Percentiles rank a stretch among this genome's conserved stretches.
Evolutionary conservation across 441 rosid genomes (phyloP).

Genomic region (Pelargonium cotyledonis): DNA sequence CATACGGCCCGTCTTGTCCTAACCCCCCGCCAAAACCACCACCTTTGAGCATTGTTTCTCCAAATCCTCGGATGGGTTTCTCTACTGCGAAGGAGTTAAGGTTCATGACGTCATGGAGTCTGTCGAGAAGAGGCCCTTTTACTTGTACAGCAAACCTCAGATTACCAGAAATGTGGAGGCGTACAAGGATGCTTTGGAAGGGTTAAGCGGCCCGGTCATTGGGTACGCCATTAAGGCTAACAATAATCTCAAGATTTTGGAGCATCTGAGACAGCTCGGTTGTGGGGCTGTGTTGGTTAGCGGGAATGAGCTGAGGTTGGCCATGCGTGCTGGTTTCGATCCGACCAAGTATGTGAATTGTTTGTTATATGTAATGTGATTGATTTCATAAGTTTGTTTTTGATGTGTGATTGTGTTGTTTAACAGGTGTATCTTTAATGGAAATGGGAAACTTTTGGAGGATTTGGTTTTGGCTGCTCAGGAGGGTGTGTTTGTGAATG

Average conservation of each 20-base stretch:
- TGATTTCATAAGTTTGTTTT: constrained; percentile 8
- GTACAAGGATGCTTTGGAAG: constrained; percentile 69
- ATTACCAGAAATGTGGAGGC: constrained; percentile 80
- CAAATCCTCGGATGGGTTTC: constrained; percentile 77
- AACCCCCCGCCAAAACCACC: constrained; percentile 33
- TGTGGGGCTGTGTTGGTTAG: constrained; percentile 95
- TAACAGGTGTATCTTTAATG: constrained; percentile 87
- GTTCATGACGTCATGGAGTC: constrained; percentile 72
- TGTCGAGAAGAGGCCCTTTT: constrained; percentile 82
- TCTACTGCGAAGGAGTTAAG: constrained; percentile 74
- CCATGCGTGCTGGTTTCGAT: constrained; percentile 82
- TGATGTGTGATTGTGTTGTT: constrained; percentile 8
- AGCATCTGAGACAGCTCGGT: constrained; percentile 80
- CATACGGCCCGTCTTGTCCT: constrained; percentile 60
- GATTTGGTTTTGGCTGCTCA: constrained; percentile 93
- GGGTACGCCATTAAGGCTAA: constrained; percentile 96
- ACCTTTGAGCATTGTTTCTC: constrained; percentile 68
- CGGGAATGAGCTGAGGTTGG: constrained; percentile 92
- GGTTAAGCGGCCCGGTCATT: constrained; percentile 51
- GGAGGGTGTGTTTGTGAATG: constrained; percentile 88
- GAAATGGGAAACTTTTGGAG: constrained; percentile 86
- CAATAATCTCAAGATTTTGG: constrained; percentile 83
- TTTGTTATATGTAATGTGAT: background rate
- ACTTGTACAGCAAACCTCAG: constrained; percentile 83
- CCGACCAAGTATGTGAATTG: constrained; percentile 57